Evolutionary conservation across 2,329 filamentous ascomycete genomes (phyloP), one percentile per base, ranked within the genome.

Genomic region (Neonectria hederae): DNA sequence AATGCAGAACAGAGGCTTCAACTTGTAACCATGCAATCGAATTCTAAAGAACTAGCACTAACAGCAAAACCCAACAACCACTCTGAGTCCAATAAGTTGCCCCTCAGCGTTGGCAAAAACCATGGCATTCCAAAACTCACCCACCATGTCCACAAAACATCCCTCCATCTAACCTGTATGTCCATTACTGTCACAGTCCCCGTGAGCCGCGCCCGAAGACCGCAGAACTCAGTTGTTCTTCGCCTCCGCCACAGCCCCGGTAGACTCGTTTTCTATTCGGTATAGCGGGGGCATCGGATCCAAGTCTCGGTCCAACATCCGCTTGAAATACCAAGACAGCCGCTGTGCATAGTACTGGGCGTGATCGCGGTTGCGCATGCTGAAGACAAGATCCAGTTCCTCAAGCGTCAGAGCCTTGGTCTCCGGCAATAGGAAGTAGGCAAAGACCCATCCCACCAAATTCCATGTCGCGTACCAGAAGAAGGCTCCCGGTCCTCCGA

Each of bases 361-460:
- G 60, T 83, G 82, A 52, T 78, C 81, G 57, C 75, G 72, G 63
- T 76, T 79, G 19, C 78, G 77, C 13, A 83, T 78, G 7, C 77
- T 77, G 51, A 84, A 85, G 55, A 85, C 80, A 42, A 81, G 80
- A 71, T 85, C 82, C 40, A 85, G 79, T 54, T 85, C 83, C 68
- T 85, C 83, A 4, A 85, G 77, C 0, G 83, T 83, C 59, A 81
- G 77, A 54, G 82, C 80, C 75, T 85, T 84, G 14, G 83, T 85
- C 75, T 85, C 83, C 6, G 83, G 83, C 0, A 85, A 78, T 49
- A 84, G 77, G 64, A 84, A 78, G 73, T 84, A 84, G 66, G 84
- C 83, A 68, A 85, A 78, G 54, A 81, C 58, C 69, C 83, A 80
- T 1, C 82, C 83, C 2, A 81, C 63, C 5, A 81, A 56, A 70